A percentile compares a stretch with the other conserved stretches of the same genome.
phyloP scores from a whole-genome alignment of 148 eudicot species.

The Tetragonia tetragonoides region DNA sequence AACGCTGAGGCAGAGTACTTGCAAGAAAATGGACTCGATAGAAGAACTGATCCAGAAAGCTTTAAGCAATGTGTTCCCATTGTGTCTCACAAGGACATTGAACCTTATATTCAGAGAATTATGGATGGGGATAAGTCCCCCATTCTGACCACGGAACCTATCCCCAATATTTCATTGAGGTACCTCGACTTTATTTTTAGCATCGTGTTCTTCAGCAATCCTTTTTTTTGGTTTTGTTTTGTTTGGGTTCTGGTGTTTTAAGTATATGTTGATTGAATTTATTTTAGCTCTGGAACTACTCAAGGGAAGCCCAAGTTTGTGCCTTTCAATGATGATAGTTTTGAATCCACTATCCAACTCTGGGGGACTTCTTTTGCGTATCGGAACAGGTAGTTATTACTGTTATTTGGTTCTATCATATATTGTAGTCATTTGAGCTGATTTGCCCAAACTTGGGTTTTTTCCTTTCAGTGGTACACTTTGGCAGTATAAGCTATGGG shows the following conservation, averaged over 20 bases:
- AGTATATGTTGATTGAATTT: conserved; percentile 8
- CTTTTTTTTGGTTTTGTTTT: too few species aligned
- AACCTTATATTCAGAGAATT: conserved; percentile 65
- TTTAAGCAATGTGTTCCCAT: conserved; percentile 72
- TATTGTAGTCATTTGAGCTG: too few species aligned
- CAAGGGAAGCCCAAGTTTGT: conserved; percentile 87
- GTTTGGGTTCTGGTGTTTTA: too few species aligned
- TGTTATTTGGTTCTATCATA: too few species aligned
- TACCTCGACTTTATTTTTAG: conserved; percentile 7
- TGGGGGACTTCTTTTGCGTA: conserved; percentile 80
- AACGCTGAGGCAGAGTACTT: conserved; percentile 34
- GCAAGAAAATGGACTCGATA: conserved; percentile 33
- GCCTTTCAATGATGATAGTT: conserved; percentile 76
- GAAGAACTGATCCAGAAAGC: conserved; percentile 55
- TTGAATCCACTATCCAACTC: conserved; percentile 73
- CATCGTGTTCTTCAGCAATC: too few species aligned
- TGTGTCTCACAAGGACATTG: conserved; percentile 64
- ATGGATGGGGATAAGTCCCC: conserved; percentile 63
- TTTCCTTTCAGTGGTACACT: too few species aligned
- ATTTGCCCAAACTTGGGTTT: too few species aligned
- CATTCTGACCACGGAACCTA: conserved; percentile 72
- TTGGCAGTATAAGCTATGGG: too few species aligned
- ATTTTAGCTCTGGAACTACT: conserved; percentile 84
- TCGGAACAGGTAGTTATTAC: conserved; percentile 61
- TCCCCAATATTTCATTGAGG: conserved; percentile 77